phyloP scores from a whole-genome alignment of 225 moss, liverwort and hornwort genomes.

The Anthoceros angustus region DNA sequence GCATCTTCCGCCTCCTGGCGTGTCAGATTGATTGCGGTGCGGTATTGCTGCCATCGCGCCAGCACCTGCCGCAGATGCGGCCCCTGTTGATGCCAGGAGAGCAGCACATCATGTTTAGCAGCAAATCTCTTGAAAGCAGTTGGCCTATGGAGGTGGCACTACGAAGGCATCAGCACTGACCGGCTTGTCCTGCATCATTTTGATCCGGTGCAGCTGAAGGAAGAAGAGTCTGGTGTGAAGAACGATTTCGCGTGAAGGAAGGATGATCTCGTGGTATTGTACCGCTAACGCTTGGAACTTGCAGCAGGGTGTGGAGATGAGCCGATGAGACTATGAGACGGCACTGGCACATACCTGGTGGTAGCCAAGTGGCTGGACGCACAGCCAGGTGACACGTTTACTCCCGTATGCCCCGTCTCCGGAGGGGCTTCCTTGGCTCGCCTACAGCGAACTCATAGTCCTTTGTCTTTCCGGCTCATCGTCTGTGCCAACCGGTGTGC shows the following conservation, averaged over 20 bases:
- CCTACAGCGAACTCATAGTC: not conserved
- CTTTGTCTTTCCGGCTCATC: not conserved
- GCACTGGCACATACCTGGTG: not conserved
- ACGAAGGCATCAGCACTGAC: not conserved
- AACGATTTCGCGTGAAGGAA: no score
- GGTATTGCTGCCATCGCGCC: conserved; percentile 3
- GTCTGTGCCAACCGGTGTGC: no score
- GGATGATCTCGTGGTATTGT: not conserved
- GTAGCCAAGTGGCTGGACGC: conserved; percentile 2
- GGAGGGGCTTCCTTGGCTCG: not conserved
- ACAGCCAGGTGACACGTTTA: not conserved
- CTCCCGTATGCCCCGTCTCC: not conserved
- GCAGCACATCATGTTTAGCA: no score
- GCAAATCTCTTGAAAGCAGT: not conserved
- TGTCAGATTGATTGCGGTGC: not conserved
- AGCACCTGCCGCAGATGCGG: not conserved
- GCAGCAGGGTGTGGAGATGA: not conserved
- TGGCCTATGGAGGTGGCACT: not conserved
- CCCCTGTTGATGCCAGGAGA: not conserved
- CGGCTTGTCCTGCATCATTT: no score
- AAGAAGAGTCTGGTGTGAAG: no score
- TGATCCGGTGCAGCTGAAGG: no score
- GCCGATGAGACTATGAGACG: not conserved
- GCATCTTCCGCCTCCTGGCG: not conserved
- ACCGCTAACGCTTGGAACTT: not conserved